Percentiles rank a stretch among this genome's conserved stretches.
Evolutionary conservation across 2,329 filamentous ascomycete species (phyloP).

Genomic region (Nectriaceae sp.): DNA sequence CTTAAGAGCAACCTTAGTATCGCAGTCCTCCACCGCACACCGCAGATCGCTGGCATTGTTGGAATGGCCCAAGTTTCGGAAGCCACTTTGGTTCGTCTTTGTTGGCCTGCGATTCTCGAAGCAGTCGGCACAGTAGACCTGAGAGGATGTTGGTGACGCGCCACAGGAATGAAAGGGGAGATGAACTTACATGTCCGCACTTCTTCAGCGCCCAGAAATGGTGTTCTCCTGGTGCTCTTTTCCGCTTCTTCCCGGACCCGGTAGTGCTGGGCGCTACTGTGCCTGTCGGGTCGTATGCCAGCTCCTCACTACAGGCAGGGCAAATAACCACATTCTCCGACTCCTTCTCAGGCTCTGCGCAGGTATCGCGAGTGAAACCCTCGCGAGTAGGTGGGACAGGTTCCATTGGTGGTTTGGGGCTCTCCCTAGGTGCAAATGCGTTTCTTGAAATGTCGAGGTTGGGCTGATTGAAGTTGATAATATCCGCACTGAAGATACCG

Average conservation of each 20-base stretch:
- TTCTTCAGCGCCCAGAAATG: slow-evolving; percentile 91
- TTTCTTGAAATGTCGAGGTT: slow-evolving; percentile 27
- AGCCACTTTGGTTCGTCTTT: slow-evolving; percentile 37
- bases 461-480: slow-evolving; percentile 23
- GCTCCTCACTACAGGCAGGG: slow-evolving; percentile 81
- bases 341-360: slow-evolving; percentile 36
- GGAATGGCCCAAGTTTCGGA: slow-evolving; percentile 35
- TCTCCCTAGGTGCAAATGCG: slow-evolving; percentile 34
- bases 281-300: slow-evolving; percentile 68
- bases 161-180: background rate
- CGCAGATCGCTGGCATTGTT: slow-evolving; percentile 37
- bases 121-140: slow-evolving; percentile 67
- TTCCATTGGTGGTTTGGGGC: slow-evolving; percentile 55
- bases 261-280: slow-evolving; percentile 20
- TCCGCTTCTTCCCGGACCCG: slow-evolving; percentile 40
- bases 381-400: slow-evolving; percentile 64
- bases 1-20: slow-evolving; percentile 55
- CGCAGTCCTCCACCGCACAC: slow-evolving; percentile 61
- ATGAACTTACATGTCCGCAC: slow-evolving; percentile 79
- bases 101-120: slow-evolving; percentile 56
- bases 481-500: slow-evolving; percentile 24
- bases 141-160: slow-evolving; percentile 5
- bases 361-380: slow-evolving; percentile 80
- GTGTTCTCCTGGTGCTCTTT: slow-evolving; percentile 62
- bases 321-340: slow-evolving; percentile 78